Percentiles rank a stretch among this genome's conserved stretches.
Evolutionary conservation across 768 basidiomycete genomes (phyloP).

Genomic region (Nevesoporus exiguus): DNA sequence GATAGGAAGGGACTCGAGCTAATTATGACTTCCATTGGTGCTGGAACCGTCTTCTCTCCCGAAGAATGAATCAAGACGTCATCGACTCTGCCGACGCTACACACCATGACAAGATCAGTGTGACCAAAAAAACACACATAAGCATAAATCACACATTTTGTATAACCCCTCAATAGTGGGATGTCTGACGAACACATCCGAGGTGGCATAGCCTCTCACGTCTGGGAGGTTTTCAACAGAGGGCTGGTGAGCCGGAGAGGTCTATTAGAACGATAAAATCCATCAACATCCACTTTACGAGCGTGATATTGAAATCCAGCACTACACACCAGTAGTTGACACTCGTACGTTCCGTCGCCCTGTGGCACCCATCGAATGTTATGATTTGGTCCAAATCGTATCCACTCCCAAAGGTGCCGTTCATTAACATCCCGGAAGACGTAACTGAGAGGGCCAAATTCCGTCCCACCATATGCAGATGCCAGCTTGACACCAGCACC

Average conservation of each 20-base stretch:
- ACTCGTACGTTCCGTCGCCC: conserved; percentile 38
- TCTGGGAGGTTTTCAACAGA: neutral
- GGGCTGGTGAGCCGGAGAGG: neutral
- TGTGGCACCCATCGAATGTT: conserved; percentile 34
- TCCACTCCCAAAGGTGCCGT: conserved; percentile 35
- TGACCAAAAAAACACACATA: neutral
- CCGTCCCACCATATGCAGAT: conserved; percentile 38
- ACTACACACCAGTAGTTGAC: conserved; percentile 34
- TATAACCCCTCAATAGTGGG: neutral
- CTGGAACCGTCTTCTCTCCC: conserved; percentile 33
- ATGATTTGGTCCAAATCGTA: conserved; percentile 22
- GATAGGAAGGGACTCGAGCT: neutral
- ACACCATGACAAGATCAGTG: neutral
- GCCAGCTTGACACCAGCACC: conserved; percentile 33
- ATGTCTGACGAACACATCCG: neutral
- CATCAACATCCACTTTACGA: neutral
- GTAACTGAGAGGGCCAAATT: conserved; percentile 28
- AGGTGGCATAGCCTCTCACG: neutral
- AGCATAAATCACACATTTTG: neutral
- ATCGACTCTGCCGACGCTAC: neutral
- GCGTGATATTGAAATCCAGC: neutral
- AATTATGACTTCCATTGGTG: neutral
- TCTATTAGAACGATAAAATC: neutral
- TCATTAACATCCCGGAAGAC: conserved; percentile 15
- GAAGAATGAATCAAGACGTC: conserved; percentile 1